phyloP scores from a whole-genome alignment of 352 stramenopile species.

The Phytophthora cactorum region DNA sequence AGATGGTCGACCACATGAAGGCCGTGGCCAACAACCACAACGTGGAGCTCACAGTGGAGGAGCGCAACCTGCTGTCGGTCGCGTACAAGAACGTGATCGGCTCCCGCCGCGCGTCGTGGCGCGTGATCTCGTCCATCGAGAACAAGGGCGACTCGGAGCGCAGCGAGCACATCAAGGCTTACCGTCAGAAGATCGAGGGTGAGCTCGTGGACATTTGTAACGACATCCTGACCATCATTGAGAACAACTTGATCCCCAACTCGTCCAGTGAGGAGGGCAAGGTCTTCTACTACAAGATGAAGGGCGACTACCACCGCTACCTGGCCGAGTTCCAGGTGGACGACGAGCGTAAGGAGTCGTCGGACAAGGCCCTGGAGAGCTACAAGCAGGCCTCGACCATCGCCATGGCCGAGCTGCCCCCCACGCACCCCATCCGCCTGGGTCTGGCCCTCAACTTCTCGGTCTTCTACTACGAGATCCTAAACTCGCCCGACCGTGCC shows the following conservation, averaged over 20 bases:
- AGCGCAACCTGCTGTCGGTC: conserved; percentile 97
- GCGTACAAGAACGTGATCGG: conserved; percentile 99
- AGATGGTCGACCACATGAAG: conserved; percentile 98
- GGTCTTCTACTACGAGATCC: conserved; percentile 99
- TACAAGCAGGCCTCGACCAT: conserved; percentile 91
- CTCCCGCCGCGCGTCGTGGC: conserved; percentile 97
- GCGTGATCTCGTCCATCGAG: conserved; percentile 98
- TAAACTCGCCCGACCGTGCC: conserved; percentile 95
- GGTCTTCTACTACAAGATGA: conserved; percentile 99
- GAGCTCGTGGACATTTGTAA: conserved; percentile 98
- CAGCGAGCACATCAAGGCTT: conserved; percentile 89
- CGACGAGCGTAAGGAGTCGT: conserved; percentile 95
- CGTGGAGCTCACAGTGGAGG: conserved; percentile 98
- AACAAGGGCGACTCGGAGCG: conserved; percentile 97
- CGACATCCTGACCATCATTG: conserved; percentile 98
- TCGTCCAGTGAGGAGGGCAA: conserved; percentile 97
- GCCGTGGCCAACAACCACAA: conserved; percentile 96
- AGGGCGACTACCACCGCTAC: conserved; percentile 99
- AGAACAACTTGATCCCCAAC: conserved; percentile 98
- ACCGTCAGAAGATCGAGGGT: conserved; percentile 97
- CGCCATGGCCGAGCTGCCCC: conserved; percentile 95
- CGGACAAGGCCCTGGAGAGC: conserved; percentile 78
- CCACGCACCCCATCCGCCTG: conserved; percentile 98
- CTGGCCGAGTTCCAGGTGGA: conserved; percentile 98
- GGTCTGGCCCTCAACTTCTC: conserved; percentile 99